Conservation (phyloP, 2,329 filamentous ascomycete genomes). For the Colletotrichum lentis region DNA sequence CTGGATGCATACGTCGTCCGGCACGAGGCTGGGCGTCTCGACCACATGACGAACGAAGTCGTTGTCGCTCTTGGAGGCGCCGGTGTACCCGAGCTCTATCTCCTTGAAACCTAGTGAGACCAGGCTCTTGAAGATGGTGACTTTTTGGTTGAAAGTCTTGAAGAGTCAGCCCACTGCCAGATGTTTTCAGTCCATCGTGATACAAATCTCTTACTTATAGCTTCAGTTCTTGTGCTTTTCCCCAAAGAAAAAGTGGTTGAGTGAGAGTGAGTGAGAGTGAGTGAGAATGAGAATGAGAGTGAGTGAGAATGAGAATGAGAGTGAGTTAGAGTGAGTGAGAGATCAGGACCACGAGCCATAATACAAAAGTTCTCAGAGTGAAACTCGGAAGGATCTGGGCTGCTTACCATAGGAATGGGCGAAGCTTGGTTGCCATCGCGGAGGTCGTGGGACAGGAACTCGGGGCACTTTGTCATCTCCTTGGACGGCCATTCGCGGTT, state of each 20-base stretch:
- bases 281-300: too few species aligned
- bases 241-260: too few species aligned
- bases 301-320: too few species aligned
- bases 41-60: constrained; percentile 89
- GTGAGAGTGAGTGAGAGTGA: too few species aligned
- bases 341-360: not conserved
- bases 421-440: constrained; percentile 61
- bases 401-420: constrained; percentile 25
- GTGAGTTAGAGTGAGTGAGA: not conserved
- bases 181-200: not conserved
- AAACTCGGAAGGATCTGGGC: not conserved
- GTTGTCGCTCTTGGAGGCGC: constrained; percentile 92
- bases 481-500: constrained; percentile 28
- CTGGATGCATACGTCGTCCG: constrained; percentile 89
- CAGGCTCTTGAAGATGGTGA: constrained; percentile 93
- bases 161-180: not conserved
- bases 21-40: constrained; percentile 81
- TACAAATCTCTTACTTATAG: not conserved
- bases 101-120: constrained; percentile 93
- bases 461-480: constrained; percentile 54
- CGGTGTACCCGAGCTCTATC: constrained; percentile 97
- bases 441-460: constrained; percentile 74
- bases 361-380: not conserved
- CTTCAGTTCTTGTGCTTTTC: too few species aligned
- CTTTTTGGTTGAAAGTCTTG: constrained; percentile 89